Evolutionary conservation across 2,329 filamentous ascomycete species (phyloP), one percentile per base, ranked within the genome.

Genomic region (Nigrospora osmanthi): DNA sequence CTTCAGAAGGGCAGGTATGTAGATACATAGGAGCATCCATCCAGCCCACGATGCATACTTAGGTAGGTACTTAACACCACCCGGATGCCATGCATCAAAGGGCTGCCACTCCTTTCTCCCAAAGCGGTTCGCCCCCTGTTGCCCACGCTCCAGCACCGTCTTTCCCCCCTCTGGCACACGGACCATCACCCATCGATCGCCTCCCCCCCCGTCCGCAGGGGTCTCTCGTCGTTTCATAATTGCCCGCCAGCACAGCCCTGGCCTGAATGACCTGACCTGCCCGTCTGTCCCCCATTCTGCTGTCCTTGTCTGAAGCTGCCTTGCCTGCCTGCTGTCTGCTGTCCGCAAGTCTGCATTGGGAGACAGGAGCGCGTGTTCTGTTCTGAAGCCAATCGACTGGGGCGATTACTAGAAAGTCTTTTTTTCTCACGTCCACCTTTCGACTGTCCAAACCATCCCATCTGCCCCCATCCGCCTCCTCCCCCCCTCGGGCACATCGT

Each of bases 171-270:
- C 39, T 41, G 28, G 33, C 33, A 36, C 40, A 42, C 40, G 34
- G 40, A 33, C 40, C 40, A 28, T 28, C 23, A 28, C 23, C 23
- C 9, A 42, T 42, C 19, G 40, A 42, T 42, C 40, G 40, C 40
- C 40, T 33, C 40, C 33, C 19, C 35, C 35, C 40, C 40, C 32
- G 40, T 15, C 19, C 33, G 40, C 40, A 42, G 40, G 40, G 40
- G 40, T 42, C 33, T 42, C 16, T 23, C 19, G 40, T 30, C 33
- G 40, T 42, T 42, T 42, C 40, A 42, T 33, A 28, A 42, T 42
- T 42, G 40, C 33, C 40, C 35, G 31, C 39, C 39, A 41, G 31
- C 39, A 28, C 23, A 28, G 23, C 23, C 23, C 23, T 28, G 23
- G 23, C 23, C 23, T 28, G 23, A 28, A 4, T 28, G 23, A 7